Evolutionary conservation across 176 grass and related monocot species (phyloP), one percentile per base, ranked within the genome.

Genomic region (Tillandsia fasciculata): DNA sequence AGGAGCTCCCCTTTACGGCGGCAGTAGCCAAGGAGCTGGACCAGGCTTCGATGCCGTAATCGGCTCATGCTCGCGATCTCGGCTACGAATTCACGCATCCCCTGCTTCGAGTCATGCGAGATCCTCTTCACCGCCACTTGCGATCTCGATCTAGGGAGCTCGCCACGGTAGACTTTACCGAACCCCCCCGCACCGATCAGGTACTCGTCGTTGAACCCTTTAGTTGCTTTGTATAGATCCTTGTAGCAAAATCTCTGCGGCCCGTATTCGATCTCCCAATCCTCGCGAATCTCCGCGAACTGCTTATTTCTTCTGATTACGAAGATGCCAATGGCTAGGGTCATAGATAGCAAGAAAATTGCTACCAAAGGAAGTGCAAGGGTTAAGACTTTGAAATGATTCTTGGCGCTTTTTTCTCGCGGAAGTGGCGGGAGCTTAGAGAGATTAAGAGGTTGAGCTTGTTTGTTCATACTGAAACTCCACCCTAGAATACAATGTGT

Each of bases 101-200:
- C 91, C 79, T 95, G 91, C 70, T 52, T 74, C 14, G 91, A 95
- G 0, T 77, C 75, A 49, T 95, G 80, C 7, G 86, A 82, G 17
- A 95, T 71, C 72, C 76, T 77, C 81, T 95, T 95, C 23, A 95
- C 87, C 14, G 90, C 90, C 20, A 95, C 81, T 78, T 95, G 80
- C 8, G 14, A 9, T 24, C 14, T 24, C 54, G 49, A 54, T 54
- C 51, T 26, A 15, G 61, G 79, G 23, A 92, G 76, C 64, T 76
- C 70, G 70, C 89, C 89, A 50, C 23, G 80, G 85, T 88, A 92
- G 54, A 92, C 89, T 63, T 51, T 3, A 6, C 89, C 89, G 54
- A 92, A 92, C 42, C 89, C 89, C 9, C 89, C 89, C 1, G 17
- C 11, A 29, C 89, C 89, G 72, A 92, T 71, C 63, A 88, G 79